These are phyloP conservation scores for Amesomyces nigricolor DNA, from an alignment of 2,329 filamentous ascomycete genomes.

Conservation along the genomic window DNA sequence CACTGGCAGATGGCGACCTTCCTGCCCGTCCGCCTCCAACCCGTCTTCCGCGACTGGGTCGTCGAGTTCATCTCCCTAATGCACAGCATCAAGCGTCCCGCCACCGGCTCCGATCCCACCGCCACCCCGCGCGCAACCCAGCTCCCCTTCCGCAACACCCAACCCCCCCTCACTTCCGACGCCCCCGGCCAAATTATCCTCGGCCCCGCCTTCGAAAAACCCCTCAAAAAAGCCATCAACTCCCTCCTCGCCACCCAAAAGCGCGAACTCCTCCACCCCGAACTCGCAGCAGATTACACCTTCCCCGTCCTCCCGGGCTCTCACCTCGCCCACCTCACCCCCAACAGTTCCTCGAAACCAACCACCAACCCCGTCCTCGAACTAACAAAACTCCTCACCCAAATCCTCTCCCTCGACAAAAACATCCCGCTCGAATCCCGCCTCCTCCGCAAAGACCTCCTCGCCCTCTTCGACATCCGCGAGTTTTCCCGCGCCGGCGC, in stretches of 20 bases:
- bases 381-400: constrained; percentile 87
- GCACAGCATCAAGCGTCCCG: constrained; percentile 74
- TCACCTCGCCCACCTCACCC: constrained; percentile 46
- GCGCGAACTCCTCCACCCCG: constrained; percentile 81
- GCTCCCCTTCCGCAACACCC: constrained; percentile 51
- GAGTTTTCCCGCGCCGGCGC: constrained; percentile 87
- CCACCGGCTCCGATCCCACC: constrained; percentile 42
- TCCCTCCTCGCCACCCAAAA: constrained; percentile 79
- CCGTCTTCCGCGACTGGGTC: constrained; percentile 85
- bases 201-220: constrained; percentile 78
- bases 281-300: constrained; percentile 77
- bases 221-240: constrained; percentile 77
- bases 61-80: constrained; percentile 93
- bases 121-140: constrained; percentile 54
- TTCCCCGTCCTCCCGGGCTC: constrained; percentile 78
- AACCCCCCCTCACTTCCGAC: constrained; percentile 48
- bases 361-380: constrained; percentile 62
- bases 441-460: constrained; percentile 79
- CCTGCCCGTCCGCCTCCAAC: constrained; percentile 71
- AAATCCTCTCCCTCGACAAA: constrained; percentile 85
- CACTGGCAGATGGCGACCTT: constrained; percentile 97
- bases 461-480: constrained; percentile 85
- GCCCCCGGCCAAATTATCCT: constrained; percentile 61
- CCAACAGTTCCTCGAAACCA: background rate
- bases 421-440: constrained; percentile 85